Conservation (phyloP, 495 filamentous ascomycete species). For the Podospora didyma region DNA sequence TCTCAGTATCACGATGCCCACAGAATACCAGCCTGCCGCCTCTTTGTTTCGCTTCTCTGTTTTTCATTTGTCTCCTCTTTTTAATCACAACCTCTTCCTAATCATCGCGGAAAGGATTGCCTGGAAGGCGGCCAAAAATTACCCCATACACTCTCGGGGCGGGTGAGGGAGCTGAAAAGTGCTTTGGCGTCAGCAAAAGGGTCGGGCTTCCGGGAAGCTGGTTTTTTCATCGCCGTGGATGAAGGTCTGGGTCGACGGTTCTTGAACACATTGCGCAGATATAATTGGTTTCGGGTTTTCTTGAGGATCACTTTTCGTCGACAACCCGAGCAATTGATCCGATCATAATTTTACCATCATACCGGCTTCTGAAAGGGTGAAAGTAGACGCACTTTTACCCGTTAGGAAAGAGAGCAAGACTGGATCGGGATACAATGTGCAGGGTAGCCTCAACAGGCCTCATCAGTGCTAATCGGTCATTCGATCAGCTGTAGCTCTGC, state of each 20-base stretch:
- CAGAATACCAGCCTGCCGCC: constrained; percentile 47
- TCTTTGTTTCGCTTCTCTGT: constrained; percentile 37
- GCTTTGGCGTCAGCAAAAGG: constrained; percentile 16
- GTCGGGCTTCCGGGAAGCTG: constrained; percentile 23
- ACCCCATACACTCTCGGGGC: constrained; percentile 3
- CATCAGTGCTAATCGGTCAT: too few species aligned
- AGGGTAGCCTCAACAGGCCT: too few species aligned
- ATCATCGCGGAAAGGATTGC: constrained; percentile 34
- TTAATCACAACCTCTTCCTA: constrained; percentile 47
- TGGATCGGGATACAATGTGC: too few species aligned
- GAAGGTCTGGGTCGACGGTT: constrained; percentile 26
- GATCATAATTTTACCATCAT: constrained; percentile 12
- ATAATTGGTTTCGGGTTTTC: constrained; percentile 34
- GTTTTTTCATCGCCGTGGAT: constrained; percentile 20
- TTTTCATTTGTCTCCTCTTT: constrained; percentile 40
- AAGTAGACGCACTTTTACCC: too few species aligned
- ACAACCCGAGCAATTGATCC: constrained; percentile 9
- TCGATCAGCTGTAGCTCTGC: too few species aligned
- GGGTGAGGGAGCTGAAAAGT: constrained; percentile 13
- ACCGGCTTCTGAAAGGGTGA: constrained; percentile 8
- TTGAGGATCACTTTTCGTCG: constrained; percentile 15
- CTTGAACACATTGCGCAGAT: constrained; percentile 36
- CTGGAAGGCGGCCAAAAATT: constrained; percentile 20
- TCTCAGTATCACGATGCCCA: constrained; percentile 45
- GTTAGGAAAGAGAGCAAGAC: too few species aligned